A percentile compares a stretch with the other conserved stretches of the same genome.
Evolutionary conservation across 306 rosid genomes (phyloP).

Genomic region (Rubus parviflorus): DNA sequence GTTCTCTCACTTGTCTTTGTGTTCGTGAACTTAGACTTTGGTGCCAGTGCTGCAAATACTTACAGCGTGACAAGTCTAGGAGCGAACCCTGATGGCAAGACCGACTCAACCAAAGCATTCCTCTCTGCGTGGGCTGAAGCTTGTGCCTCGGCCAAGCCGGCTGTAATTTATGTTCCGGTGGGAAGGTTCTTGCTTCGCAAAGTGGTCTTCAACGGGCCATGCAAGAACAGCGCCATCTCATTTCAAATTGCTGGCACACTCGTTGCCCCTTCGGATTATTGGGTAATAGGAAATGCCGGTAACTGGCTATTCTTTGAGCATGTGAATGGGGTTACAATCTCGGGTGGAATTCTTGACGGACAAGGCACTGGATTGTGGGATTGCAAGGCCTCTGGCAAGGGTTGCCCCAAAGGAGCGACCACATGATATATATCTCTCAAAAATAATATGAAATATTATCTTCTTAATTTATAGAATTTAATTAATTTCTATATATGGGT

Average conservation of each 20-base stretch:
- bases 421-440: not conserved
- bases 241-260: slow-evolving; percentile 42
- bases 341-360: slow-evolving; percentile 47
- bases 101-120: slow-evolving; percentile 36
- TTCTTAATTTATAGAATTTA: not conserved
- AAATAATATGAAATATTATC: not conserved
- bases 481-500: not conserved
- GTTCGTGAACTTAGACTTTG: not conserved
- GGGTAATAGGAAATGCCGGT: slow-evolving; percentile 30
- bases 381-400: slow-evolving; percentile 43
- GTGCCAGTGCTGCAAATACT: not conserved
- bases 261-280: slow-evolving; percentile 43
- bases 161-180: slow-evolving; percentile 43
- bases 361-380: slow-evolving; percentile 49
- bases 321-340: slow-evolving; percentile 43
- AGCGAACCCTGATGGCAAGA: slow-evolving; percentile 31
- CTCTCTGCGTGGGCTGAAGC: slow-evolving; percentile 40
- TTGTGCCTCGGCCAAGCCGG: slow-evolving; percentile 32
- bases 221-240: slow-evolving; percentile 34
- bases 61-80: slow-evolving; percentile 36
- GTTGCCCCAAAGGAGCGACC: slow-evolving; percentile 53
- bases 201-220: slow-evolving; percentile 40
- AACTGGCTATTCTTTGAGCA: slow-evolving; percentile 38
- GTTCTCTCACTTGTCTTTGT: not conserved
- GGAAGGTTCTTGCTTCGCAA: slow-evolving; percentile 39